Percentiles rank a stretch among this genome's conserved stretches.
These are phyloP conservation scores for Dimocarpus longan DNA, from an alignment of 345 rosid genomes.

Conservation along the genomic window DNA sequence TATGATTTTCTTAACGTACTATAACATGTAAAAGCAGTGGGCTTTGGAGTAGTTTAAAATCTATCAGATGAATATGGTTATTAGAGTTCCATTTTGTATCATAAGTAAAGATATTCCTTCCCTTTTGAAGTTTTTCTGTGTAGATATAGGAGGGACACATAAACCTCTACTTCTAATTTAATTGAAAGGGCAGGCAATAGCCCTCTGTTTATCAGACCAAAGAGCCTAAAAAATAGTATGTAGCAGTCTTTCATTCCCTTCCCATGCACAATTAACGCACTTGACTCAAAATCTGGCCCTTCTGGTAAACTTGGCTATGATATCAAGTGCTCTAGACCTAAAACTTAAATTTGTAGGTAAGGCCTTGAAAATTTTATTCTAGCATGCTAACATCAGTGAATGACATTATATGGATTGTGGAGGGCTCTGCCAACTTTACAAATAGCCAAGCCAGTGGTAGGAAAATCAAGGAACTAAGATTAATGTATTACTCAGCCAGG, in stretches of 20 bases:
- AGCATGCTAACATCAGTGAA: not conserved
- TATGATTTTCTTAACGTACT: not conserved
- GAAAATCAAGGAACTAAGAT: conserved; percentile 6
- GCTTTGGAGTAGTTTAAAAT: not conserved
- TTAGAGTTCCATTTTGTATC: not conserved
- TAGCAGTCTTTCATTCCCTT: too few species aligned
- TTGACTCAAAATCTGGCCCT: too few species aligned
- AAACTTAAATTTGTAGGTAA: not conserved
- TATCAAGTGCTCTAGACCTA: not conserved
- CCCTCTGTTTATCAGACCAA: too few species aligned
- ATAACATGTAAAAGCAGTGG: not conserved
- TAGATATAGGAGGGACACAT: not conserved
- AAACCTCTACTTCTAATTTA: too few species aligned
- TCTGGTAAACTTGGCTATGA: too few species aligned
- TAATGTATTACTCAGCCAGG: not conserved
- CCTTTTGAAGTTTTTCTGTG: not conserved
- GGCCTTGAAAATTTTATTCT: too few species aligned
- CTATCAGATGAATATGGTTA: not conserved
- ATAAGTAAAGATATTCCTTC: not conserved
- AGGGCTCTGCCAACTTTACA: not conserved
- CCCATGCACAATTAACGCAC: too few species aligned
- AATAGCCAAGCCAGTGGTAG: not conserved
- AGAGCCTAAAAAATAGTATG: too few species aligned
- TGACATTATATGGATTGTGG: not conserved
- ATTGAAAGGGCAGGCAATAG: too few species aligned